Conservation (phyloP, 2,329 filamentous ascomycete genomes). For the Aureobasidium melanogenum region DNA sequence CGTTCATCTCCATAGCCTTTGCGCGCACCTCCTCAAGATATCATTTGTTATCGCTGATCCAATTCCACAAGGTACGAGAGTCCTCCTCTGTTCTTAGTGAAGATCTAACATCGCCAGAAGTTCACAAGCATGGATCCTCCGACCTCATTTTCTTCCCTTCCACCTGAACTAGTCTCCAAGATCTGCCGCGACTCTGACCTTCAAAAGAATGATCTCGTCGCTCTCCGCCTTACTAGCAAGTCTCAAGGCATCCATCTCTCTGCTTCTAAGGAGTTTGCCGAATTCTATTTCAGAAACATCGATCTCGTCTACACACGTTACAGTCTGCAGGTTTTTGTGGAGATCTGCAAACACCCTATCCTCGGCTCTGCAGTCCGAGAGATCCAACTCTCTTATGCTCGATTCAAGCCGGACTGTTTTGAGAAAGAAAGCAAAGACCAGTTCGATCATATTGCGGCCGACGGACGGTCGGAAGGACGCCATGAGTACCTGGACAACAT, state of each 20-base stretch:
- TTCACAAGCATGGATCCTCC: background rate
- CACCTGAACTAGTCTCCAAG: background rate
- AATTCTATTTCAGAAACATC: background rate
- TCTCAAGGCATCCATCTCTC: background rate
- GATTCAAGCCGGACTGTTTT: background rate
- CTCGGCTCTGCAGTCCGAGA: background rate
- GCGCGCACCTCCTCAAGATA: background rate
- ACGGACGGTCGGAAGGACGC: background rate
- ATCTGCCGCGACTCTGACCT: background rate
- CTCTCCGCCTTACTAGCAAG: background rate
- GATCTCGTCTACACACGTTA: background rate
- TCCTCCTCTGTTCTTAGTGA: background rate
- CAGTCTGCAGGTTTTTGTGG: background rate
- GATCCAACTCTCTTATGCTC: background rate
- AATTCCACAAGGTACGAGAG: background rate
- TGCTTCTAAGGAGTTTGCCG: background rate
- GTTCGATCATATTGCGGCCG: background rate
- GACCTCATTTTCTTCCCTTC: background rate
- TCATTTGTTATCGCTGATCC: background rate
- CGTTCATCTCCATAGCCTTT: background rate
- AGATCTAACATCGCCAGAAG: background rate
- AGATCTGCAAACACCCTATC: background rate
- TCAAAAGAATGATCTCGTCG: background rate
- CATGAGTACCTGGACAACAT: background rate
- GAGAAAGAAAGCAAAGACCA: background rate